phyloP scores from a whole-genome alignment of 2,329 filamentous ascomycete species.

The Fonsecaea monophora region DNA sequence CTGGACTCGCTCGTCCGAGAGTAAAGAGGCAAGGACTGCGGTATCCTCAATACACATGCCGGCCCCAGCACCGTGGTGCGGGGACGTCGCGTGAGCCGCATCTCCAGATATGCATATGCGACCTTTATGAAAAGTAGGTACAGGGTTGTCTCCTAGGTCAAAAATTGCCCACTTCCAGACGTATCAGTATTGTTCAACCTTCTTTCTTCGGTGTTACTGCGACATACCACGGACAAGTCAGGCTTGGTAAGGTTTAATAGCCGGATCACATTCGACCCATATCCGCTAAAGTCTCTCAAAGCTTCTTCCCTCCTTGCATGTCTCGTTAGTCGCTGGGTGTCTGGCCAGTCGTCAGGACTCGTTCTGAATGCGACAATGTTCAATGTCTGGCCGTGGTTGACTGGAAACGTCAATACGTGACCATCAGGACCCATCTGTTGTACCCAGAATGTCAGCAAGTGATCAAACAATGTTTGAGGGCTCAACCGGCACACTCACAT shows the following conservation, averaged over 20 bases:
- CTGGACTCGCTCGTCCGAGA: conserved; percentile 40
- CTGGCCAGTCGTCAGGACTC: conserved; percentile 52
- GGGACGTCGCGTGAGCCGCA: conserved; percentile 52
- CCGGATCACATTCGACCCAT: conserved; percentile 35
- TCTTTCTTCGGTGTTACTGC: neutral
- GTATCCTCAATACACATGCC: conserved; percentile 47
- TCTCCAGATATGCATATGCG: conserved; percentile 49
- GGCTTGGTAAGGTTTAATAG: conserved; percentile 43
- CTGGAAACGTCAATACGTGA: conserved; percentile 68
- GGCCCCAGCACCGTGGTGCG: conserved; percentile 51
- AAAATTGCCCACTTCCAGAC: conserved; percentile 50
- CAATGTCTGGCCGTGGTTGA: conserved; percentile 62
- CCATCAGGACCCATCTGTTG: conserved; percentile 64
- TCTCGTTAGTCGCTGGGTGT: conserved; percentile 49
- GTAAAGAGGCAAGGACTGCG: conserved; percentile 42
- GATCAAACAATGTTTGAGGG: neutral
- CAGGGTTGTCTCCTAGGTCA: conserved; percentile 48
- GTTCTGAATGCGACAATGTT: conserved; percentile 62
- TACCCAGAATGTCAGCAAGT: conserved; percentile 8
- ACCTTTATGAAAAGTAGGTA: conserved; percentile 47
- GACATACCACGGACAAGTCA: conserved; percentile 40
- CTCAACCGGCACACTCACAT: conserved; percentile 34
- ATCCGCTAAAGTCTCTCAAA: conserved; percentile 37
- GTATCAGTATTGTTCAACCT: conserved; percentile 30
- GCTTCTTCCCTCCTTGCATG: conserved; percentile 40